Evolutionary conservation across 345 rosid genomes (phyloP).

Genomic region (Schrenkiella parvula): DNA sequence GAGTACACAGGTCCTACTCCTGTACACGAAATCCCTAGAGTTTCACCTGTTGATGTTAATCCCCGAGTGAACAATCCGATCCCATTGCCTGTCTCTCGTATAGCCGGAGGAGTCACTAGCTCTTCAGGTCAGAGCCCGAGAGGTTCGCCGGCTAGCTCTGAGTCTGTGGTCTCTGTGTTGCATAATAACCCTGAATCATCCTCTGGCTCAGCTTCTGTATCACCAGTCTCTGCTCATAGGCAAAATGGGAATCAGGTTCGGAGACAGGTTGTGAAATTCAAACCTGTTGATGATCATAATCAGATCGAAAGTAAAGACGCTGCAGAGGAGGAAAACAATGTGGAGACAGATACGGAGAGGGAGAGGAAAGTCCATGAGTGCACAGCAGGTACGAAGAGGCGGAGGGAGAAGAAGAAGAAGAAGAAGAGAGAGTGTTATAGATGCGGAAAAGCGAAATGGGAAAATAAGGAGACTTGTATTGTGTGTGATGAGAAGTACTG

Average conservation of each 20-base stretch:
- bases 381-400: constrained; percentile 57
- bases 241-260: constrained; percentile 23
- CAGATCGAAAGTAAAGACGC: constrained; percentile 47
- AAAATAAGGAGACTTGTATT: constrained; percentile 80
- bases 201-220: constrained; percentile 77
- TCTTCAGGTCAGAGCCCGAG: constrained; percentile 73
- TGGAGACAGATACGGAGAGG: constrained; percentile 13
- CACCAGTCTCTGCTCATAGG: constrained; percentile 54
- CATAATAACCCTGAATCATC: constrained; percentile 71
- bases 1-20: constrained; percentile 79
- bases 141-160: constrained; percentile 70
- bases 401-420: constrained; percentile 55
- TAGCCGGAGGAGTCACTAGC: constrained; percentile 55
- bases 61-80: constrained; percentile 52
- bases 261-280: constrained; percentile 71
- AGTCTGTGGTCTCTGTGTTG: constrained; percentile 90
- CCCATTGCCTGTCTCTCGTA: constrained; percentile 75
- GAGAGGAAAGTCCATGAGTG: constrained; percentile 41
- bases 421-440: constrained; percentile 63
- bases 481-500: constrained; percentile 94
- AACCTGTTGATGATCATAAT: constrained; percentile 53
- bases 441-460: constrained; percentile 96
- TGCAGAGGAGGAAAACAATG: constrained; percentile 43
- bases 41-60: constrained; percentile 69
- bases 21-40: constrained; percentile 59